phyloP scores from a whole-genome alignment of 495 filamentous ascomycete species.

The Aspergillus carlsbadensis region DNA sequence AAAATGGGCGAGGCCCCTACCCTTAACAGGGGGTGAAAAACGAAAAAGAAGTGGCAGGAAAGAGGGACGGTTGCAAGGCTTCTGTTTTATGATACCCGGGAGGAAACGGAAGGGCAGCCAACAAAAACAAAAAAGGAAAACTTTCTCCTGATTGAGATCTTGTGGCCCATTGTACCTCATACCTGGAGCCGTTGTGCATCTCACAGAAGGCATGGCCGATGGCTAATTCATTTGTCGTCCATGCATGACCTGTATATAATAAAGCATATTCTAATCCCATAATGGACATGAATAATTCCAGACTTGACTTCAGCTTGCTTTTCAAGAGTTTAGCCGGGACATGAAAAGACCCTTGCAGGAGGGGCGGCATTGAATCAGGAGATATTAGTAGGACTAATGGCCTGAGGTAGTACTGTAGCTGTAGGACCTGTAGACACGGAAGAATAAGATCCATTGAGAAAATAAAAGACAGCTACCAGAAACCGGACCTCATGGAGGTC shows the following conservation, averaged over 20 bases:
- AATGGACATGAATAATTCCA: slow-evolving; percentile 6
- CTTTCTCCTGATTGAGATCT: neutral
- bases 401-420: neutral
- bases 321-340: too few relatives aligned
- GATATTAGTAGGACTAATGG: neutral
- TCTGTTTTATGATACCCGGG: slow-evolving; percentile 9
- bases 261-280: slow-evolving; percentile 11
- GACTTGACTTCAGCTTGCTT: neutral
- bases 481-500: neutral
- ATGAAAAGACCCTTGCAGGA: slow-evolving; percentile 3
- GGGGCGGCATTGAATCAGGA: too few relatives aligned
- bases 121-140: neutral
- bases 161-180: slow-evolving; percentile 19
- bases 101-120: slow-evolving; percentile 1
- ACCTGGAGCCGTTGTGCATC: slow-evolving; percentile 13
- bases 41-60: slow-evolving; percentile 11
- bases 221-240: slow-evolving; percentile 16
- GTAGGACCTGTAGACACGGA: neutral
- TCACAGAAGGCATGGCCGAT: slow-evolving; percentile 10
- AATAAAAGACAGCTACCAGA: neutral
- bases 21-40: neutral
- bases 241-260: slow-evolving; percentile 25
- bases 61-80: neutral
- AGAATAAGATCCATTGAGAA: neutral
- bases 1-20: neutral